phyloP scores from a whole-genome alignment of 805 yeast genomes.

The Lachancea meyersii region DNA sequence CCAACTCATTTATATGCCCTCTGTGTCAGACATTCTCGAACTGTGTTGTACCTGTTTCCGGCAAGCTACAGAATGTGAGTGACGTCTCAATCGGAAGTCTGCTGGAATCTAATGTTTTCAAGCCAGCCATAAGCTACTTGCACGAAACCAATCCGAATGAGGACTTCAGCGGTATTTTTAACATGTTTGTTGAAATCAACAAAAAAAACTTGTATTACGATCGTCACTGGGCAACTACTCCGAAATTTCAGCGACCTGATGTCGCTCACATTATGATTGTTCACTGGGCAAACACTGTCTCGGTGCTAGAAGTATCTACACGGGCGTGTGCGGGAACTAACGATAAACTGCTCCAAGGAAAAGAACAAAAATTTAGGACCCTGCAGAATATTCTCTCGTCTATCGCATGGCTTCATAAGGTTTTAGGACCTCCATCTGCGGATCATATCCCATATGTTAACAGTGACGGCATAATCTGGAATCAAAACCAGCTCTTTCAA shows the following conservation, averaged over 20 bases:
- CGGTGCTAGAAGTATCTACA: constrained; percentile 53
- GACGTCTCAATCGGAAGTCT: neutral
- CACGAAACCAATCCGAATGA: constrained; percentile 1
- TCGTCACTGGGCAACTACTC: constrained; percentile 9
- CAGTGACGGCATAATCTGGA: constrained; percentile 13
- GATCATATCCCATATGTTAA: constrained; percentile 15
- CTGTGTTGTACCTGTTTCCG: constrained; percentile 27
- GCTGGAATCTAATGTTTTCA: neutral
- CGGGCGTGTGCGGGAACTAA: constrained; percentile 40
- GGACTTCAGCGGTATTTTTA: constrained; percentile 5
- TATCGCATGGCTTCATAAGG: constrained; percentile 19
- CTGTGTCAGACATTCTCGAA: constrained; percentile 70
- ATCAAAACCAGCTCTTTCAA: constrained; percentile 28
- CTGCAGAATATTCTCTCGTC: constrained; percentile 29
- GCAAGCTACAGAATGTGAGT: constrained; percentile 10
- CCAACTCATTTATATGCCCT: constrained; percentile 81
- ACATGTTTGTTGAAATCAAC: constrained; percentile 9
- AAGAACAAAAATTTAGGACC: constrained; percentile 37
- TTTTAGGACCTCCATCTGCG: constrained; percentile 21
- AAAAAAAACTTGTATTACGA: constrained; percentile 9
- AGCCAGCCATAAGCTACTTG: neutral
- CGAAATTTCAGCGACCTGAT: constrained; percentile 16
- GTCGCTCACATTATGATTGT: constrained; percentile 18
- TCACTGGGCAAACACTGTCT: constrained; percentile 41
- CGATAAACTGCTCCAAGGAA: constrained; percentile 29